Conservation (phyloP, 495 filamentous ascomycete species). For the Podospora comata region DNA sequence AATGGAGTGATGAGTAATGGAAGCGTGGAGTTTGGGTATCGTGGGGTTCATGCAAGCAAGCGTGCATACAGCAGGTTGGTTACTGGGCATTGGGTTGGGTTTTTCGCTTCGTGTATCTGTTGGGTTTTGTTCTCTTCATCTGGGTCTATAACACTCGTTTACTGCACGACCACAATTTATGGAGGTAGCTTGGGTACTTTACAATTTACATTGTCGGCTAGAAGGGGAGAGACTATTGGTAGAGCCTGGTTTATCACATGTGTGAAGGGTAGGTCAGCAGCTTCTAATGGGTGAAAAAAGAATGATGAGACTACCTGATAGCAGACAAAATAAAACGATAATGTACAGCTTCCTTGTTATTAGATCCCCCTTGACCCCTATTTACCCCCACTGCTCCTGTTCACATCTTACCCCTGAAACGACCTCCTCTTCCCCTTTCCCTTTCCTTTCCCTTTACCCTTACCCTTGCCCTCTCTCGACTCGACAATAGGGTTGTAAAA, state of each 20-base stretch:
- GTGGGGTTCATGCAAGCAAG: neutral
- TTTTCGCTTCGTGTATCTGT: neutral
- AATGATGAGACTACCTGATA: too few relatives aligned
- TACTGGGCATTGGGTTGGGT: neutral
- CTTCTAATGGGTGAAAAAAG: too few relatives aligned
- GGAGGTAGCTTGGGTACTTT: too few relatives aligned
- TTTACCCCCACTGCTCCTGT: neutral
- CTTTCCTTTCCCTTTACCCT: neutral
- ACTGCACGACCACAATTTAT: too few relatives aligned
- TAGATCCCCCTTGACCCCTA: too few relatives aligned
- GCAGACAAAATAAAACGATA: too few relatives aligned
- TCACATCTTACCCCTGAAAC: neutral
- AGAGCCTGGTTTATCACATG: too few relatives aligned
- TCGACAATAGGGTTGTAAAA: conserved; percentile 38
- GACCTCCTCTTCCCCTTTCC: neutral
- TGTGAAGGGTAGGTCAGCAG: too few relatives aligned
- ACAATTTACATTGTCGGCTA: too few relatives aligned
- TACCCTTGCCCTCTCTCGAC: neutral
- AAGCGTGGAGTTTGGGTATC: neutral
- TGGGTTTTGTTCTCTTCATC: neutral
- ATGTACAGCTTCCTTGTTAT: too few relatives aligned
- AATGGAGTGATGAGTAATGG: neutral
- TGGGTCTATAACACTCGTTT: neutral
- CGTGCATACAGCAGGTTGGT: neutral
- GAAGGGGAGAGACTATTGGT: too few relatives aligned